These are phyloP conservation scores for Auriscalpium orientale DNA, from an alignment of 768 basidiomycete species.

Conservation along the genomic window DNA sequence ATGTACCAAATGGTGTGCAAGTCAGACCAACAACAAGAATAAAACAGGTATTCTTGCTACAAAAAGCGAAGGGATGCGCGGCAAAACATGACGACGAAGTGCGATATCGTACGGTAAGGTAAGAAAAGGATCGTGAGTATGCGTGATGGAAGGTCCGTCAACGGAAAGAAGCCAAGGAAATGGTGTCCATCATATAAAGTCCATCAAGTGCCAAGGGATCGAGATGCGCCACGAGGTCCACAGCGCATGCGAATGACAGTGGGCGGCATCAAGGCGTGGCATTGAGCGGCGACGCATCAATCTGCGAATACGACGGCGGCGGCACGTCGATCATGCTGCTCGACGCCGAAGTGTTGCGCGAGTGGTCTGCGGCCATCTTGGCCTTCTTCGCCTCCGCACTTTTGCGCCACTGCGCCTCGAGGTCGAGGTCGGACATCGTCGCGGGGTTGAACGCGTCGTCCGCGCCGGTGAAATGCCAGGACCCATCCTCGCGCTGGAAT, in stretches of 20 bases:
- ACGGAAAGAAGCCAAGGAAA: neutral
- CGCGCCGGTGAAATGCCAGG: neutral
- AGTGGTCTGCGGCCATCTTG: neutral
- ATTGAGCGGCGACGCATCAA: slow-evolving; percentile 1
- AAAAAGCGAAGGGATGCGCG: too few species aligned
- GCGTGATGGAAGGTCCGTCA: neutral
- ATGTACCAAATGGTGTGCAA: too few species aligned
- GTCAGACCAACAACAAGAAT: too few species aligned
- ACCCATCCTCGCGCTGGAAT: neutral
- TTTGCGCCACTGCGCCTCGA: slow-evolving; percentile 10
- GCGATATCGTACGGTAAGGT: neutral
- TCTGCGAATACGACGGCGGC: slow-evolving; percentile 8
- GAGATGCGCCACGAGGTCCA: too few species aligned
- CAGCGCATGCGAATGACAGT: neutral
- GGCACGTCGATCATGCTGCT: neutral
- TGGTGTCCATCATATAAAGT: neutral
- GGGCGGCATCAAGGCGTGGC: neutral
- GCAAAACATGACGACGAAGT: too few species aligned
- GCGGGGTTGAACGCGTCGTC: neutral
- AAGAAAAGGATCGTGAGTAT: neutral
- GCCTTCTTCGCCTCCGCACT: neutral
- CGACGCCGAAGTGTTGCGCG: neutral
- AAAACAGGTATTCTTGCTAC: too few species aligned
- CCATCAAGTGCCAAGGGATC: neutral
- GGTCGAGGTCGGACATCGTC: slow-evolving; percentile 1